These are phyloP conservation scores for Puccinia horiana DNA, from an alignment of 1,284 basidiomycete genomes.

Conservation along the genomic window DNA sequence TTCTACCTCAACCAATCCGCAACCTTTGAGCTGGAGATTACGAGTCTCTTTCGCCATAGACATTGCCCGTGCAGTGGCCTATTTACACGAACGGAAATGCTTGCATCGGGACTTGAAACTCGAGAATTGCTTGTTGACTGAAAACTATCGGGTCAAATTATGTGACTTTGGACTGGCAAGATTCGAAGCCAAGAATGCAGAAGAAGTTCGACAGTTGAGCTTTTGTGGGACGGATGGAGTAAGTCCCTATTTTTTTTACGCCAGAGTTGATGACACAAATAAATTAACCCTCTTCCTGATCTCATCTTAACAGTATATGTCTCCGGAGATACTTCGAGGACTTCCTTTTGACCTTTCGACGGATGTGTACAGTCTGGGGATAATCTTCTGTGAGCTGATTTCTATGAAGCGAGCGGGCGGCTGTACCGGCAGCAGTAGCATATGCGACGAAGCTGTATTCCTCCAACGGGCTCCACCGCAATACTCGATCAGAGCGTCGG, in stretches of 20 bases:
- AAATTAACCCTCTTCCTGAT: neutral
- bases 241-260: constrained; percentile 64
- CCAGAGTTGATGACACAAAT: too few species aligned
- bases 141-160: constrained; percentile 89
- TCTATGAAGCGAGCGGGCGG: constrained; percentile 77
- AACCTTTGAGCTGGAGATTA: constrained; percentile 71
- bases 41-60: constrained; percentile 92
- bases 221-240: constrained; percentile 96
- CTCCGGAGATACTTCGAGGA: constrained; percentile 86
- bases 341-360: constrained; percentile 88
- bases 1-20: neutral
- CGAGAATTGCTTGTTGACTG: constrained; percentile 90
- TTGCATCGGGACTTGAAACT: constrained; percentile 83
- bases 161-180: constrained; percentile 95
- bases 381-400: constrained; percentile 91
- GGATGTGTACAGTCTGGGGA: constrained; percentile 89
- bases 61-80: constrained; percentile 88
- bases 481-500: constrained; percentile 75
- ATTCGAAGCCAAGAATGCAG: constrained; percentile 85
- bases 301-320: constrained; percentile 60
- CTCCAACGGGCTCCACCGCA: constrained; percentile 68
- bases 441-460: constrained; percentile 63
- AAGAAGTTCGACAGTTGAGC: constrained; percentile 85
- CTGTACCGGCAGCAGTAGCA: constrained; percentile 50
- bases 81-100: constrained; percentile 85